Percentiles rank a stretch among this genome's conserved stretches.
Evolutionary conservation across 495 filamentous ascomycete genomes (phyloP).

Genomic region (Podospora pseudopauciseta): DNA sequence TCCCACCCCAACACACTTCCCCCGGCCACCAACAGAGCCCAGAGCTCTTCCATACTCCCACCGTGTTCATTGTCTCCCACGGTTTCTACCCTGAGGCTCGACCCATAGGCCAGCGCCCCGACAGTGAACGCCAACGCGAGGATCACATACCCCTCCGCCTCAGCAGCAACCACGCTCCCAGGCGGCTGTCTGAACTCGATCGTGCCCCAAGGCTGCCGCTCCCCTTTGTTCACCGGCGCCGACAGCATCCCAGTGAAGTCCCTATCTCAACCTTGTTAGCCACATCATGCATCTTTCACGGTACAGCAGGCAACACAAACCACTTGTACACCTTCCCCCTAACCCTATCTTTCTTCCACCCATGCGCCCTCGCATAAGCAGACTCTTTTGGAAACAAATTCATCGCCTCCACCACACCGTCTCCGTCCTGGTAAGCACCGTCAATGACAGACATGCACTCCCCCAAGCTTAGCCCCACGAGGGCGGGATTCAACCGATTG

Average conservation of each 20-base stretch:
- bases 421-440: background rate
- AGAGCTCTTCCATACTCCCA: conserved; percentile 23
- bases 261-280: background rate
- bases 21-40: conserved; percentile 23
- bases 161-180: conserved; percentile 20
- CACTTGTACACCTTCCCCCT: conserved; percentile 35
- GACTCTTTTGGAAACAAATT: conserved; percentile 25
- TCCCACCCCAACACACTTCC: conserved; percentile 27
- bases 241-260: conserved; percentile 23
- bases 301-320: conserved; percentile 15
- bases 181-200: conserved; percentile 32
- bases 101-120: conserved; percentile 18
- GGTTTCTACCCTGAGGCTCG: background rate
- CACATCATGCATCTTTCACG: too few species aligned
- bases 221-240: background rate
- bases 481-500: conserved; percentile 18
- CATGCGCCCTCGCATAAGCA: conserved; percentile 18
- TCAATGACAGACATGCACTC: conserved; percentile 19
- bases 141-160: conserved; percentile 24
- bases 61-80: conserved; percentile 13
- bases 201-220: conserved; percentile 16
- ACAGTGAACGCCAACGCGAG: conserved; percentile 30
- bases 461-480: conserved; percentile 5
- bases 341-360: conserved; percentile 25
- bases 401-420: conserved; percentile 21